phyloP scores from a whole-genome alignment of 1,139 yeast species.

The Spathaspora jeffriesii region DNA sequence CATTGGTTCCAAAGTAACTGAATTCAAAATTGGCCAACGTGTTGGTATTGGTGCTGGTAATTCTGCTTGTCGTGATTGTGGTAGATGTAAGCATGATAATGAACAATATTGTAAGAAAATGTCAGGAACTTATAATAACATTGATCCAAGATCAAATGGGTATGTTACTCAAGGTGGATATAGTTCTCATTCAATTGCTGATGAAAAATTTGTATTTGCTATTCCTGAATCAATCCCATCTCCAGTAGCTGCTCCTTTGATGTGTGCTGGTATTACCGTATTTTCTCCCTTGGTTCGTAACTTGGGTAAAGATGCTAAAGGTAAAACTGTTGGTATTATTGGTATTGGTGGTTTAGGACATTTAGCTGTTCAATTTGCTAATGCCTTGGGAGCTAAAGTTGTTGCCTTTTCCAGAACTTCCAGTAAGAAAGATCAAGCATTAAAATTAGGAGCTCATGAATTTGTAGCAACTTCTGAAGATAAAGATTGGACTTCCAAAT shows the following conservation, averaged over 20 bases:
- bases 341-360: conserved; percentile 52
- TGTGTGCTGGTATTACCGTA: conserved; percentile 70
- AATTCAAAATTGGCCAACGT: conserved; percentile 54
- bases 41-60: conserved; percentile 65
- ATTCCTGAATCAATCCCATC: conserved; percentile 55
- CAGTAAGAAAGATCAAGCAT: conserved; percentile 36
- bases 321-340: conserved; percentile 47
- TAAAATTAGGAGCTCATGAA: conserved; percentile 37
- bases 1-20: conserved; percentile 48
- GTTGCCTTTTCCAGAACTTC: conserved; percentile 39
- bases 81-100: conserved; percentile 42
- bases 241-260: conserved; percentile 58
- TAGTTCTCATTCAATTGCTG: conserved; percentile 55
- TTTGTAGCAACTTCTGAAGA: conserved; percentile 41
- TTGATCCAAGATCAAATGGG: conserved; percentile 31
- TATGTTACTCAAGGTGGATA: conserved; percentile 61
- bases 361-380: conserved; percentile 41
- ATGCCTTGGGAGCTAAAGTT: conserved; percentile 43
- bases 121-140: conserved; percentile 46
- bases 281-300: conserved; percentile 53
- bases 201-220: conserved; percentile 53
- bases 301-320: conserved; percentile 26
- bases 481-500: conserved; percentile 29
- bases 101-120: conserved; percentile 52
- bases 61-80: conserved; percentile 49